These are phyloP conservation scores for Harringtonia lauricola DNA, from an alignment of 2,329 filamentous ascomycete species.

Conservation along the genomic window DNA sequence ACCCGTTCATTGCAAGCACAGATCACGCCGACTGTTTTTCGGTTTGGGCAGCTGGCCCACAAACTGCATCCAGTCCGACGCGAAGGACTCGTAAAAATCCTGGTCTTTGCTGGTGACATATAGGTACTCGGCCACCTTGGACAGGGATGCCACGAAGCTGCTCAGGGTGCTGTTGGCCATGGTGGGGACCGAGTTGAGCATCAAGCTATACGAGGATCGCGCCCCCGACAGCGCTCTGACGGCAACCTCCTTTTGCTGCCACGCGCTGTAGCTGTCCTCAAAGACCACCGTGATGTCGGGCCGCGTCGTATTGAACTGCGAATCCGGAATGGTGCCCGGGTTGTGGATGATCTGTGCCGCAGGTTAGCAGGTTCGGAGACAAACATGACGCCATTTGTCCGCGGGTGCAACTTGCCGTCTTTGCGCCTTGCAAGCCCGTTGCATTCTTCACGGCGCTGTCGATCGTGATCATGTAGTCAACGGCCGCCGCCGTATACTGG, in stretches of 20 bases:
- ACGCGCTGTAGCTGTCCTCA: not conserved
- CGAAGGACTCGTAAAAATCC: slow-evolving; percentile 1
- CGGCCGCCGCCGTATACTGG: slow-evolving; percentile 1
- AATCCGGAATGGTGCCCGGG: slow-evolving; percentile 2
- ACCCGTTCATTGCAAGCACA: too few relatives aligned
- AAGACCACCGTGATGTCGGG: slow-evolving; percentile 4
- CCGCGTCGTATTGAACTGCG: not conserved
- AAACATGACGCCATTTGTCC: too few relatives aligned
- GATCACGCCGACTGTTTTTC: too few relatives aligned
- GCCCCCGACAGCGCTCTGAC: not conserved
- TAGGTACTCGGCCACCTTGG: not conserved
- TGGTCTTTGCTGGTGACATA: not conserved
- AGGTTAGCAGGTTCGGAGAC: not conserved
- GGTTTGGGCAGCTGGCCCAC: not conserved
- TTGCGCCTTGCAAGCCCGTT: not conserved
- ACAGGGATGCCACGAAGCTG: not conserved
- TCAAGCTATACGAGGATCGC: not conserved
- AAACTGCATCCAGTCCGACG: slow-evolving; percentile 1
- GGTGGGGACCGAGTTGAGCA: slow-evolving; percentile 1
- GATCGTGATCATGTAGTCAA: not conserved
- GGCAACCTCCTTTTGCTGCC: not conserved
- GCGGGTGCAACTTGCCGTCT: not conserved
- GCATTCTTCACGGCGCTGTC: not conserved
- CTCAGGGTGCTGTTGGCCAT: slow-evolving; percentile 1
- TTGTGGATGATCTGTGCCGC: slow-evolving; percentile 4